Percentiles rank a stretch among this genome's conserved stretches.
These are phyloP conservation scores for Penicillium herquei DNA, from an alignment of 495 filamentous ascomycete species.

Conservation along the genomic window DNA sequence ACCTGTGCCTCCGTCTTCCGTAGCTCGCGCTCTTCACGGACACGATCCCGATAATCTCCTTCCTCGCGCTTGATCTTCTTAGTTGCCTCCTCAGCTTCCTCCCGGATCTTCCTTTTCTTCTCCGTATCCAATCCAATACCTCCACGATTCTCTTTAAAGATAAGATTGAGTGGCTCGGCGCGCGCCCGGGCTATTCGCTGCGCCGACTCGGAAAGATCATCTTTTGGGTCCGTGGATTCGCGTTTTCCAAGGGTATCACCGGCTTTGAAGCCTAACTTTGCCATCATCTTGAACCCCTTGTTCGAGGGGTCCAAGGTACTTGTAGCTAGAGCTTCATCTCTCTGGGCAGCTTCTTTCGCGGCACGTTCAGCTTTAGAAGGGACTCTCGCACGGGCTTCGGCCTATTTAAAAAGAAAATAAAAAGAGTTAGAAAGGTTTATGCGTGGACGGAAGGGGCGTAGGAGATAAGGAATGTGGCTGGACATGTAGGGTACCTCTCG, in stretches of 20 bases:
- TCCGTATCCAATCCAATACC: constrained; percentile 84
- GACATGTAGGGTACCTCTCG: constrained; percentile 44
- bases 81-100: constrained; percentile 56
- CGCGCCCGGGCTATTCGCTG: constrained; percentile 26
- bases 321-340: constrained; percentile 70
- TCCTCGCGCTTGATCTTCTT: constrained; percentile 67
- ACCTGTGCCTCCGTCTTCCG: constrained; percentile 65
- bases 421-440: neutral
- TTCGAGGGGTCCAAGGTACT: constrained; percentile 63
- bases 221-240: constrained; percentile 5
- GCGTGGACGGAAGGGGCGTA: neutral
- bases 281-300: constrained; percentile 95
- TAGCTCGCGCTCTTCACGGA: constrained; percentile 69
- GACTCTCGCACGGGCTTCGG: constrained; percentile 44
- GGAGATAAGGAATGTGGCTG: constrained; percentile 1
- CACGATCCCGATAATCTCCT: constrained; percentile 72
- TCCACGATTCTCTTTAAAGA: constrained; percentile 75
- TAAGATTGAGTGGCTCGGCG: constrained; percentile 65
- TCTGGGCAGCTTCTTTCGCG: constrained; percentile 67
- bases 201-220: constrained; percentile 1
- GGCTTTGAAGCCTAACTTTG: constrained; percentile 84
- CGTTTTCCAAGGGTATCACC: constrained; percentile 68
- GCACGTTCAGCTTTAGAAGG: constrained; percentile 79
- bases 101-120: constrained; percentile 75
- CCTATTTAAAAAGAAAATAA: constrained; percentile 21